Conservation (phyloP, 768 basidiomycete genomes). For the Mycena capillaripes region DNA sequence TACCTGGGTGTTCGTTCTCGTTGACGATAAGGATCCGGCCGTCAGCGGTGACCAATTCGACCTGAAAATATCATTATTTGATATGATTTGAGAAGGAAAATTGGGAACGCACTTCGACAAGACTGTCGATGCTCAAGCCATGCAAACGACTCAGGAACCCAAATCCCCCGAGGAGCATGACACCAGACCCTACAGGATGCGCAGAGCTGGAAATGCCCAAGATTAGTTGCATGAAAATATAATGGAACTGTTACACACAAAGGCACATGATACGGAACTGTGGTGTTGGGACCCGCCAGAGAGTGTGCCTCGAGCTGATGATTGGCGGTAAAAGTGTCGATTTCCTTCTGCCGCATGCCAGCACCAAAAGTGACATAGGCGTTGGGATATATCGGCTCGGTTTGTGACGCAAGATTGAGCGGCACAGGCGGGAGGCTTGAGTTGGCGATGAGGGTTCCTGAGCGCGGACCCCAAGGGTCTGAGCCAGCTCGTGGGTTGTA, state of each 20-base stretch:
- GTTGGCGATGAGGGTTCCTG: slow-evolving; percentile 40
- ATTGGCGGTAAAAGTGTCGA: slow-evolving; percentile 82
- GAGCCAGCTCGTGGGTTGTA: slow-evolving; percentile 53
- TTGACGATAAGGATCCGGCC: slow-evolving; percentile 86
- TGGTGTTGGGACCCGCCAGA: slow-evolving; percentile 61
- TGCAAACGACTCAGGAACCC: slow-evolving; percentile 88
- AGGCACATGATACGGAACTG: slow-evolving; percentile 85
- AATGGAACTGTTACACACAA: slow-evolving; percentile 62
- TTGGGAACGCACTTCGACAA: slow-evolving; percentile 76
- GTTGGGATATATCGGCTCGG: slow-evolving; percentile 74
- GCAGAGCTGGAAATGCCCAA: slow-evolving; percentile 66
- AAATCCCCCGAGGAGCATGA: slow-evolving; percentile 90
- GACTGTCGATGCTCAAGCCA: slow-evolving; percentile 90
- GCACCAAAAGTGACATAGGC: slow-evolving; percentile 91
- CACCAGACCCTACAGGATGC: slow-evolving; percentile 83
- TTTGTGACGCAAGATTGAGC: slow-evolving; percentile 60
- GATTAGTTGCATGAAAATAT: slow-evolving; percentile 14
- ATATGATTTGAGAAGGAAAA: background rate
- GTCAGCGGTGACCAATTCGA: slow-evolving; percentile 91
- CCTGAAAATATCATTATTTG: slow-evolving; percentile 6
- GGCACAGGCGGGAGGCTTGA: slow-evolving; percentile 48
- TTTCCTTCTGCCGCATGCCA: slow-evolving; percentile 86
- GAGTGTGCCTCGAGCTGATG: slow-evolving; percentile 75
- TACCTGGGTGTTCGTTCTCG: slow-evolving; percentile 80
- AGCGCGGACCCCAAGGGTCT: slow-evolving; percentile 50